Percentiles rank a stretch among this genome's conserved stretches.
Conservation (phyloP, 306 rosid genomes). For the Vicia sativa region DNA sequence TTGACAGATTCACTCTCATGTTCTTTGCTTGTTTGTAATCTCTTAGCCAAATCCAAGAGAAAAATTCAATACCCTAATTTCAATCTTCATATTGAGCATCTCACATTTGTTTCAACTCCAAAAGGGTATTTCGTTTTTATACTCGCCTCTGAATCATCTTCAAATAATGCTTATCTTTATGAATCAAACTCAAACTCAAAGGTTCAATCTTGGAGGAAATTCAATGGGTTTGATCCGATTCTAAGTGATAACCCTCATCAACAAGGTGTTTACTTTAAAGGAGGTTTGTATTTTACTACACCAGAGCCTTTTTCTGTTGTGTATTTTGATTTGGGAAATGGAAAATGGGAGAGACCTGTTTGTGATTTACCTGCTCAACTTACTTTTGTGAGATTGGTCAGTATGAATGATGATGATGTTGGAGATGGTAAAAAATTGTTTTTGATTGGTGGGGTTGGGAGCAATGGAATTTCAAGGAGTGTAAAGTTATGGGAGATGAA, state of each 20-base stretch:
- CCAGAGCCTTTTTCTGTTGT: constrained; percentile 71
- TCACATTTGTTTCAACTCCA: constrained; percentile 66
- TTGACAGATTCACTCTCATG: constrained; percentile 51
- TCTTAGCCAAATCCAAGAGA: constrained; percentile 60
- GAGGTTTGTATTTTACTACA: constrained; percentile 64
- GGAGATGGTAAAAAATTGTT: constrained; percentile 43
- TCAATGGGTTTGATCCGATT: constrained; percentile 46
- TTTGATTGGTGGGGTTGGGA: constrained; percentile 82
- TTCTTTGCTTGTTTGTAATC: constrained; percentile 69
- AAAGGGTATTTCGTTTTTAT: constrained; percentile 59
- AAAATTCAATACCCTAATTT: constrained; percentile 54
- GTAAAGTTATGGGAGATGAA: constrained; percentile 69
- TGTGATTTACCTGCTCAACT: constrained; percentile 52
- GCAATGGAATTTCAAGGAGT: constrained; percentile 76
- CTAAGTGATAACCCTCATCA: constrained; percentile 54
- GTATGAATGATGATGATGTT: constrained; percentile 44
- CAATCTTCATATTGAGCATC: constrained; percentile 55
- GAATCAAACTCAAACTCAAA: constrained; percentile 43
- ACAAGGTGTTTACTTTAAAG: constrained; percentile 54
- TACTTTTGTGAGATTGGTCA: constrained; percentile 66
- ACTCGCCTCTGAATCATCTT: constrained; percentile 47
- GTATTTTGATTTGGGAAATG: constrained; percentile 62
- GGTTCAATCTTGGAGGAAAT: constrained; percentile 53
- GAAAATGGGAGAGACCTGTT: constrained; percentile 54
- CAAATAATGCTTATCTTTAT: constrained; percentile 50